These are phyloP conservation scores for Ziziphus jujuba DNA, from an alignment of 306 rosid genomes.

Conservation along the genomic window DNA sequence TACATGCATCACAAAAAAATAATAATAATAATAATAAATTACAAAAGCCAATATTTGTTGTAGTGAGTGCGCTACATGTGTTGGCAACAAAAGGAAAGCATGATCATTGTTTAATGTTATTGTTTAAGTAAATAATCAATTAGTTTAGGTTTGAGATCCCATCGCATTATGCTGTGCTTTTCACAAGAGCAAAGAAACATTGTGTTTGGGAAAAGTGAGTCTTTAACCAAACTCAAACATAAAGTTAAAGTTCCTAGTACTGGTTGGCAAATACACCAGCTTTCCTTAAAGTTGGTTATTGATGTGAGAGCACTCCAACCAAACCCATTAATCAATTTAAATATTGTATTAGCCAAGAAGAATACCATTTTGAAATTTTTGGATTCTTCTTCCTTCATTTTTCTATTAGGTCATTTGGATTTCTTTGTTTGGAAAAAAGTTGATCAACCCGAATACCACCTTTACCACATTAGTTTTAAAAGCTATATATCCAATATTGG, in stretches of 20 bases:
- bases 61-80: background rate
- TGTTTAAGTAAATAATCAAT: constrained; percentile 5
- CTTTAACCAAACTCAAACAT: background rate
- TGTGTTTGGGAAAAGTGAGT: constrained; percentile 38
- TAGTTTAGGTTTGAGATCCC: constrained; percentile 11
- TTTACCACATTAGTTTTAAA: no score
- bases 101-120: background rate
- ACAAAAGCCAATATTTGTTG: no score
- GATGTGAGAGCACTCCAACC: constrained; percentile 24
- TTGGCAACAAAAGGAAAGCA: background rate
- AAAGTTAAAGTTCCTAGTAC: background rate
- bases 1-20: no score
- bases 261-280: background rate
- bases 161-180: background rate
- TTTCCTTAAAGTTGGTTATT: constrained; percentile 28
- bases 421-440: background rate
- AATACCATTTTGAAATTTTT: background rate
- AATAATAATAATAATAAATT: no score
- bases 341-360: no score
- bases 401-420: background rate
- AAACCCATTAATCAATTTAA: background rate
- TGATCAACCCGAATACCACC: background rate
- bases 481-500: no score
- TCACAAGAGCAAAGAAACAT: constrained; percentile 16
- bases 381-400: background rate